Conservation (phyloP, 2,329 filamentous ascomycete genomes). For the Neofusicoccum cordaticola region DNA sequence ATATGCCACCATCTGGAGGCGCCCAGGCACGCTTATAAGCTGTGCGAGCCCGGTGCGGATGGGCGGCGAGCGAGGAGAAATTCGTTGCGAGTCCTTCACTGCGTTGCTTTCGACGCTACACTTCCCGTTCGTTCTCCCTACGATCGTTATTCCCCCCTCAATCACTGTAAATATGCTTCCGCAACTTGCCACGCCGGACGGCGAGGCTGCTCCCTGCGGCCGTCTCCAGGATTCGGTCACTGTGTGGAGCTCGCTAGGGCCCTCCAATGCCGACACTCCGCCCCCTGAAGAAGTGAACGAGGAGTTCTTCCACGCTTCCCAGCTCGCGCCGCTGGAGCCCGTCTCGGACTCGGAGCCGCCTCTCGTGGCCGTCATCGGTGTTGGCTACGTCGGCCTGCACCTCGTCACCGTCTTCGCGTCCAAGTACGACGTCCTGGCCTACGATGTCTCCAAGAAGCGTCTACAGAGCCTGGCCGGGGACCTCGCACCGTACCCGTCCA, state of each 20-base stretch:
- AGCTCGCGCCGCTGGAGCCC: neutral
- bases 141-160: neutral
- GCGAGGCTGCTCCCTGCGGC: neutral
- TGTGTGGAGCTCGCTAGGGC: slow-evolving; percentile 3
- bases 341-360: neutral
- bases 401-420: slow-evolving; percentile 46
- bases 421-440: slow-evolving; percentile 44
- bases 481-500: slow-evolving; percentile 26
- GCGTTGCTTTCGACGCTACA: neutral
- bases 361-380: slow-evolving; percentile 49
- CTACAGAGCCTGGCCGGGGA: neutral
- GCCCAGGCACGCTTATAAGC: neutral
- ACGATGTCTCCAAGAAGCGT: slow-evolving; percentile 19
- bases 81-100: neutral
- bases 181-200: neutral
- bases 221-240: neutral
- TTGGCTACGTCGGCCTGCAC: slow-evolving; percentile 54
- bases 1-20: neutral
- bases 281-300: slow-evolving; percentile 5
- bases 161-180: neutral
- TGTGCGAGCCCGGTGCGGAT: neutral
- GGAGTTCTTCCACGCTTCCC: slow-evolving; percentile 3
- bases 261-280: neutral
- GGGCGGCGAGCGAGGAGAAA: neutral
- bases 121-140: neutral